Evolutionary conservation across 208 protist genomes (phyloP).

Genomic region (Acanthamoeba castellanii): DNA sequence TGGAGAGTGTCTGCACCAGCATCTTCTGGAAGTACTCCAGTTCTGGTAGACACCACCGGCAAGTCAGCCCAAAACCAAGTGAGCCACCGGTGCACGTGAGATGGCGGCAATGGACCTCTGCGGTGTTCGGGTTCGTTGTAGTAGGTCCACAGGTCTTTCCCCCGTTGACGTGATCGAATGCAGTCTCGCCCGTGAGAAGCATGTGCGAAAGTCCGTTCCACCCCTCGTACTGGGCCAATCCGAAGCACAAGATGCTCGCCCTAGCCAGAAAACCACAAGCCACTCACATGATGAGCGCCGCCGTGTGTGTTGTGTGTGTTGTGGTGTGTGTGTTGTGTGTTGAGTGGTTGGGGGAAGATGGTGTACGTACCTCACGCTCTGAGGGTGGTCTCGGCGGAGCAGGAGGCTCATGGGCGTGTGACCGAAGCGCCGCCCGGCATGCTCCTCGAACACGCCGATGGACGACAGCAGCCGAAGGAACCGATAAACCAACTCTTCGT

Average conservation of each 20-base stretch:
- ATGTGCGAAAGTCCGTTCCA: constrained; percentile 50
- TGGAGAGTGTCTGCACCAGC: constrained; percentile 14
- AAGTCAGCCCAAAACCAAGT: neutral
- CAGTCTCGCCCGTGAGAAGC: constrained; percentile 24
- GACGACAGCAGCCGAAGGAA: constrained; percentile 50
- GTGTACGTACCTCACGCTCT: constrained; percentile 21
- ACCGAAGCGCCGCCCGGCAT: constrained; percentile 31
- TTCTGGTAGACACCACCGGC: neutral
- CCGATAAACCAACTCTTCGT: constrained; percentile 42
- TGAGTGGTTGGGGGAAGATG: too few species aligned
- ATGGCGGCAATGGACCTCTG: neutral
- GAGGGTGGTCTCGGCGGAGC: constrained; percentile 40
- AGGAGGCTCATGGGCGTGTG: constrained; percentile 41
- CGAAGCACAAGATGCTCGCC: constrained; percentile 48
- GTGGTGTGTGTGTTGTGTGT: too few species aligned
- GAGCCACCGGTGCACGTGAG: too few species aligned
- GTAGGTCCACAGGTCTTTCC: constrained; percentile 31
- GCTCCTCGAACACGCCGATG: constrained; percentile 65
- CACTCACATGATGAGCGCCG: neutral
- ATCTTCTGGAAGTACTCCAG: constrained; percentile 29
- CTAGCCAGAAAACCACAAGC: neutral
- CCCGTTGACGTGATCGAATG: neutral
- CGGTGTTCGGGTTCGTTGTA: constrained; percentile 46
- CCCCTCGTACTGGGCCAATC: constrained; percentile 34
- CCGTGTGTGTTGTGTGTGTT: too few species aligned